These are phyloP conservation scores for Aspergillus melleus DNA, from an alignment of 2,329 filamentous ascomycete species.

Conservation along the genomic window DNA sequence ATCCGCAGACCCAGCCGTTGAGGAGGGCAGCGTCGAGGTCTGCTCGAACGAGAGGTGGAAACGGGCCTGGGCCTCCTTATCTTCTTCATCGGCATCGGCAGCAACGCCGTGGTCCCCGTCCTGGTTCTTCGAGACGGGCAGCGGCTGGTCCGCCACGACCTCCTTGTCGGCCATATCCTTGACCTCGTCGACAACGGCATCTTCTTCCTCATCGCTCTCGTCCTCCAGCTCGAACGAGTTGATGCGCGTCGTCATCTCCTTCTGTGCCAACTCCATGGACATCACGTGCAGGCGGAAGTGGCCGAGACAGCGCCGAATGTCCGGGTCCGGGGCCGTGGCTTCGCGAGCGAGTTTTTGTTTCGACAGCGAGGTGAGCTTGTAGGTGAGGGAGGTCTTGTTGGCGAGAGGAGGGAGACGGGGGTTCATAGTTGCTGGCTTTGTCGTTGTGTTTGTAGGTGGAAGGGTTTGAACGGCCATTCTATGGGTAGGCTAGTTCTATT, in stretches of 20 bases:
- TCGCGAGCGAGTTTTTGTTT: conserved; percentile 37
- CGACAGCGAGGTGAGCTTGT: conserved; percentile 37
- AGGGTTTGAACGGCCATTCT: conserved; percentile 26
- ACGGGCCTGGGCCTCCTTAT: conserved; percentile 16
- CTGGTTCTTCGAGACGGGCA: conserved; percentile 12
- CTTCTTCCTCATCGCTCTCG: conserved; percentile 29
- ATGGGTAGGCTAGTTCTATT: not conserved
- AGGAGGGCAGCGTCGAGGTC: not conserved
- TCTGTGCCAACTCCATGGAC: conserved; percentile 36
- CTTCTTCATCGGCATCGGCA: conserved; percentile 12
- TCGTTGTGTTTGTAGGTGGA: conserved; percentile 22
- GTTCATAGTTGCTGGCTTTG: conserved; percentile 28
- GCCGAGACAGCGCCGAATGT: conserved; percentile 36
- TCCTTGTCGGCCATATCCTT: conserved; percentile 11
- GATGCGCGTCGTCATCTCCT: conserved; percentile 37
- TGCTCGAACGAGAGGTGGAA: conserved; percentile 18
- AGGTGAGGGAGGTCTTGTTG: conserved; percentile 35
- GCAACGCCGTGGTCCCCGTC: conserved; percentile 4
- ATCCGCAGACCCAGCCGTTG: not conserved
- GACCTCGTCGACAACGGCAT: conserved; percentile 14
- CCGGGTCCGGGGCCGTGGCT: conserved; percentile 35
- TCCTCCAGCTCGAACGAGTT: conserved; percentile 38
- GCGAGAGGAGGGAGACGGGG: conserved; percentile 39
- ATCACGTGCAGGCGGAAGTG: conserved; percentile 36
- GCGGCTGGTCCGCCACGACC: conserved; percentile 11